These are phyloP conservation scores for Gastrodia elata DNA, from an alignment of 106 monocot genomes.

Conservation along the genomic window DNA sequence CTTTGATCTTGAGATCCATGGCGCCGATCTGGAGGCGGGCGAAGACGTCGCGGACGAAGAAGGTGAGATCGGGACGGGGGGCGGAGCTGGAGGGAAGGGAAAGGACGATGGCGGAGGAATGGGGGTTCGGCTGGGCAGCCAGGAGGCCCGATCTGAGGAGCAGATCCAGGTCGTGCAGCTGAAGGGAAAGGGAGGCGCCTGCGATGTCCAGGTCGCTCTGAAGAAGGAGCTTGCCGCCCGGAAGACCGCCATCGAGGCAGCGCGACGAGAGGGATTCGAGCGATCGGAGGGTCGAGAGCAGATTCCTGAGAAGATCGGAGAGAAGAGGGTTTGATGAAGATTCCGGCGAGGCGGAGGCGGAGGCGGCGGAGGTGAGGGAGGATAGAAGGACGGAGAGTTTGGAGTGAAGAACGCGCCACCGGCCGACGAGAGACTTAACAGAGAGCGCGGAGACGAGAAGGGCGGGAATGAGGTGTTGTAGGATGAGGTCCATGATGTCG, in stretches of 20 bases:
- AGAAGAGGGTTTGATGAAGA: slow-evolving; percentile 23
- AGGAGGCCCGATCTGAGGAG: slow-evolving; percentile 44
- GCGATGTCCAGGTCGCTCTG: slow-evolving; percentile 31
- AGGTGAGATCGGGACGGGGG: slow-evolving; percentile 37
- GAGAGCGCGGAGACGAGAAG: slow-evolving; percentile 49
- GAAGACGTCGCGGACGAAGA: slow-evolving; percentile 77
- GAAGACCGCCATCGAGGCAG: slow-evolving; percentile 32
- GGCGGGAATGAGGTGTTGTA: slow-evolving; percentile 40
- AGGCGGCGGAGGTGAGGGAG: slow-evolving; percentile 13
- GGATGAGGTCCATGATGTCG: slow-evolving; percentile 15
- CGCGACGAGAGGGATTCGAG: slow-evolving; percentile 30
- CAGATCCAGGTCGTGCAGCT: slow-evolving; percentile 41
- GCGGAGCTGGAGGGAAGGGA: slow-evolving; percentile 35
- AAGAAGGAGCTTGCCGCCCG: slow-evolving; percentile 38
- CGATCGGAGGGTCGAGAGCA: slow-evolving; percentile 38
- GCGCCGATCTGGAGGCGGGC: slow-evolving; percentile 75
- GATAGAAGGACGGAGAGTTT: slow-evolving; percentile 38
- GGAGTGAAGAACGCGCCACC: slow-evolving; percentile 54
- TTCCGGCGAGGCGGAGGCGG: background rate
- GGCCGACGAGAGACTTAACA: slow-evolving; percentile 32
- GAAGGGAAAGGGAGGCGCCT: slow-evolving; percentile 28
- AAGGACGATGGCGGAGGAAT: slow-evolving; percentile 41
- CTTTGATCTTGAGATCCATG: slow-evolving; percentile 61
- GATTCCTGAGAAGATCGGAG: slow-evolving; percentile 35
- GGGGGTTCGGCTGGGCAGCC: slow-evolving; percentile 2